phyloP scores from a whole-genome alignment of 1,284 basidiomycete genomes.

The Papiliotrema terrestris region DNA sequence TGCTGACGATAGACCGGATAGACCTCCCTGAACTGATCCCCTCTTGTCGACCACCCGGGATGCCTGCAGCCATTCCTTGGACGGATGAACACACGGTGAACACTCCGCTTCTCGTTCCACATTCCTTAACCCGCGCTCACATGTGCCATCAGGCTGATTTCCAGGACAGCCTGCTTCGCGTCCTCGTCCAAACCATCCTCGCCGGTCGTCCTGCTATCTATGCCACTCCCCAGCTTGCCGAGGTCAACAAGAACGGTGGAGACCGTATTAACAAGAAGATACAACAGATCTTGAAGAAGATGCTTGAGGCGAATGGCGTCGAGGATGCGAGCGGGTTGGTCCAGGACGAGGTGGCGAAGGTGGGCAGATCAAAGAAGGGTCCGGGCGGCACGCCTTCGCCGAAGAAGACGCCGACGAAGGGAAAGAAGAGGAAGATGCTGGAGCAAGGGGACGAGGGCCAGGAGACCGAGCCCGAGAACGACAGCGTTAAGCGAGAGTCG shows the following conservation, averaged over 20 bases:
- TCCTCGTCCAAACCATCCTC: conserved; percentile 3
- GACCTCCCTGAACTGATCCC: too few relatives aligned
- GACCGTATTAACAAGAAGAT: conserved; percentile 30
- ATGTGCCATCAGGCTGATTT: not conserved
- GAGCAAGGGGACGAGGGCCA: conserved; percentile 7
- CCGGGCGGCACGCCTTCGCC: not conserved
- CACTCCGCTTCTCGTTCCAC: too few relatives aligned
- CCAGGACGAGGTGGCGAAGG: conserved; percentile 17
- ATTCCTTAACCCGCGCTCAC: too few relatives aligned
- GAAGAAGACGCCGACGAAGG: conserved; percentile 7
- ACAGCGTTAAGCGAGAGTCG: too few relatives aligned
- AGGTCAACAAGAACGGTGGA: conserved; percentile 21
- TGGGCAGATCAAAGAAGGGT: conserved; percentile 7
- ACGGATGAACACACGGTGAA: too few relatives aligned
- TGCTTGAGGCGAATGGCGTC: not conserved
- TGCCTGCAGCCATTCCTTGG: too few relatives aligned
- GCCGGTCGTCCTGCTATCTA: conserved; percentile 12
- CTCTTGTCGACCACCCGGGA: too few relatives aligned
- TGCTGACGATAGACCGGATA: too few relatives aligned
- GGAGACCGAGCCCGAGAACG: not conserved
- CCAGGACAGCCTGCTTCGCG: not conserved
- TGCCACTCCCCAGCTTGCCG: conserved; percentile 8
- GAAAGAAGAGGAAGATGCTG: conserved; percentile 17
- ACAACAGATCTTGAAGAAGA: conserved; percentile 14
- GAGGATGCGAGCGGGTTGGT: conserved; percentile 5